Conservation (phyloP, 805 yeast genomes). For the Saccharomyces jurei region DNA sequence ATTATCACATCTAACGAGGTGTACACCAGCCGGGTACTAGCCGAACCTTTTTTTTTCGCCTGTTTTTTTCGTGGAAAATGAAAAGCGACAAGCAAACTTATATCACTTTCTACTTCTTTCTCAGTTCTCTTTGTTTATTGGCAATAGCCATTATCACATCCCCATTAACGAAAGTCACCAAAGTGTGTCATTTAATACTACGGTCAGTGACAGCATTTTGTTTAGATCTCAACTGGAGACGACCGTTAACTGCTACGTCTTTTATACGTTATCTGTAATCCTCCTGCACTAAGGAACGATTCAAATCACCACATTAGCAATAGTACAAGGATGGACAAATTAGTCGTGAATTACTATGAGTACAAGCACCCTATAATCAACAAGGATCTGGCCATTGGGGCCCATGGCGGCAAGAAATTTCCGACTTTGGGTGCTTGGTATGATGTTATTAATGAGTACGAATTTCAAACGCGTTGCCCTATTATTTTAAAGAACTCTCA, state of each 20-base stretch:
- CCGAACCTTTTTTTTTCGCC: not conserved
- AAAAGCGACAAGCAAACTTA: not conserved
- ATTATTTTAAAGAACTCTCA: conserved; percentile 31
- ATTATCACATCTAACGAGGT: not conserved
- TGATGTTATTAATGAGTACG: conserved; percentile 30
- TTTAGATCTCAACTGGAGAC: not conserved
- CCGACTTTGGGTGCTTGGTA: conserved; percentile 28
- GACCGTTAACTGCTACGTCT: not conserved
- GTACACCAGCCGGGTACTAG: not conserved
- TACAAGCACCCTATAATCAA: conserved; percentile 31
- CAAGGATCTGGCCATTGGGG: conserved; percentile 18
- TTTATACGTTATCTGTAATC: not conserved
- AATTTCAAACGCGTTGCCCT: conserved; percentile 31
- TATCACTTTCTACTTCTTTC: not conserved
- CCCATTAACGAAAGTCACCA: not conserved
- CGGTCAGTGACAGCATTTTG: not conserved
- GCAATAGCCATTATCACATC: not conserved
- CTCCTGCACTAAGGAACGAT: not conserved
- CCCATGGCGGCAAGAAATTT: conserved; percentile 21
- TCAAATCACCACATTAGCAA: not conserved
- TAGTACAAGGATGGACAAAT: not conserved
- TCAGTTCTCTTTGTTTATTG: not conserved
- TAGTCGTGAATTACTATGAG: conserved; percentile 21
- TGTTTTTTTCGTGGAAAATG: not conserved
- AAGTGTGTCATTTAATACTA: not conserved